Conservation (phyloP, 1,284 basidiomycete species). For the Pisolithus thermaeus region DNA sequence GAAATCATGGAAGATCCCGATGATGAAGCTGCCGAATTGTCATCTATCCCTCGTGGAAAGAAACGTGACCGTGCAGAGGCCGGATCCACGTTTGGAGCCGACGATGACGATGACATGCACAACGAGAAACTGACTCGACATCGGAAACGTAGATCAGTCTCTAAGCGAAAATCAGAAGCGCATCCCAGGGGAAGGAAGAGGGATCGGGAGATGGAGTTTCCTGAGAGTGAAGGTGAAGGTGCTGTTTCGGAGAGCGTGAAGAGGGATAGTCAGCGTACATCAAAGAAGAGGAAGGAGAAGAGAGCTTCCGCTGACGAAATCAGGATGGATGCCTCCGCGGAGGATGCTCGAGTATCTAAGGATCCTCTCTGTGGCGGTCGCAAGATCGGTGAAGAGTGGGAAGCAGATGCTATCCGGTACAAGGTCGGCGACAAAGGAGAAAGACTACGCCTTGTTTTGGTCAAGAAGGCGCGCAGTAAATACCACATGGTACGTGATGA, state of each 20-base stretch:
- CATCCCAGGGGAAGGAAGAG: conserved; percentile 56
- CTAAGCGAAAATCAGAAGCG: conserved; percentile 43
- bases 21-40: conserved; percentile 32
- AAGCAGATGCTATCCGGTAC: conserved; percentile 57
- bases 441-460: conserved; percentile 57
- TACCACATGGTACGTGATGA: conserved; percentile 60
- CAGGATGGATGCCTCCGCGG: conserved; percentile 37
- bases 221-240: conserved; percentile 36
- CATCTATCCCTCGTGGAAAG: conserved; percentile 49
- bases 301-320: conserved; percentile 12
- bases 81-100: conserved; percentile 63
- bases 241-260: conserved; percentile 17
- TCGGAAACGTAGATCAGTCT: conserved; percentile 42
- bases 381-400: conserved; percentile 70
- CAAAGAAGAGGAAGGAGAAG: conserved; percentile 34
- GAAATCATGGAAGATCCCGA: conserved; percentile 30
- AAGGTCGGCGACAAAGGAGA: conserved; percentile 70
- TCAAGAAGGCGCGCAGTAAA: conserved; percentile 61
- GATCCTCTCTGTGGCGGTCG: conserved; percentile 49
- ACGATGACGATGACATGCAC: conserved; percentile 44
- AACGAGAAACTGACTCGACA: conserved; percentile 34
- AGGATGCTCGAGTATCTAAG: conserved; percentile 39
- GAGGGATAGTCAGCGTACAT: conserved; percentile 19
- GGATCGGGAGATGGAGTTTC: conserved; percentile 48
- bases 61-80: conserved; percentile 72